A percentile compares a stretch with the other conserved stretches of the same genome.
Conservation (phyloP, 2,329 filamentous ascomycete species). For the Hymenotorrendiella dingleyae region DNA sequence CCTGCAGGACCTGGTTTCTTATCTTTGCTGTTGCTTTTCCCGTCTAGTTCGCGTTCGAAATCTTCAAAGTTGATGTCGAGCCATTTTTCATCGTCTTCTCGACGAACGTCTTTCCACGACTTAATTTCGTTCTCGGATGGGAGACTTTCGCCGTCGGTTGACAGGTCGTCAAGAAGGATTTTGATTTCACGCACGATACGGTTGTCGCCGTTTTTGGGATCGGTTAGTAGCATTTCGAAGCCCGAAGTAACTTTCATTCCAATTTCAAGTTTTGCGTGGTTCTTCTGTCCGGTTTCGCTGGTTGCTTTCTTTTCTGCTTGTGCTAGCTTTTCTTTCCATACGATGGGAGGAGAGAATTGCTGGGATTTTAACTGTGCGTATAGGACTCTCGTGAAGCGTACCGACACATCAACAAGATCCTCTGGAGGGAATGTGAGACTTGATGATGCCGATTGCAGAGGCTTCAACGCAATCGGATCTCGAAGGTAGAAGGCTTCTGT, state of each 20-base stretch:
- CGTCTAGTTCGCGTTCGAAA: constrained; percentile 73
- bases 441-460: constrained; percentile 51
- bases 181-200: constrained; percentile 68
- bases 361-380: constrained; percentile 90
- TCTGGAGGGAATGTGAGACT: constrained; percentile 62
- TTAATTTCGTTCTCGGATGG: constrained; percentile 70
- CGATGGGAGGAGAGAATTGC: constrained; percentile 61
- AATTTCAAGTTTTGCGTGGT: constrained; percentile 45
- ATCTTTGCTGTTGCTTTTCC: constrained; percentile 36
- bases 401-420: constrained; percentile 74
- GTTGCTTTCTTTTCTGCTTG: constrained; percentile 27
- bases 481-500: constrained; percentile 90
- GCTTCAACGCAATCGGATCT: constrained; percentile 69
- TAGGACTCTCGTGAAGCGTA: constrained; percentile 79
- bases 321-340: constrained; percentile 38
- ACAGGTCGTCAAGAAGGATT: constrained; percentile 68
- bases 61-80: constrained; percentile 87
- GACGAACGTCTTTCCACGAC: constrained; percentile 54
- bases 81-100: constrained; percentile 85
- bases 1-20: constrained; percentile 21
- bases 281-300: constrained; percentile 18
- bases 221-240: constrained; percentile 77
- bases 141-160: constrained; percentile 40
- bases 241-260: constrained; percentile 90
- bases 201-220: constrained; percentile 62